Base-by-base conservation (phyloP, 352 stramenopile genomes). In the Globisporangium heterothallicum region DNA sequence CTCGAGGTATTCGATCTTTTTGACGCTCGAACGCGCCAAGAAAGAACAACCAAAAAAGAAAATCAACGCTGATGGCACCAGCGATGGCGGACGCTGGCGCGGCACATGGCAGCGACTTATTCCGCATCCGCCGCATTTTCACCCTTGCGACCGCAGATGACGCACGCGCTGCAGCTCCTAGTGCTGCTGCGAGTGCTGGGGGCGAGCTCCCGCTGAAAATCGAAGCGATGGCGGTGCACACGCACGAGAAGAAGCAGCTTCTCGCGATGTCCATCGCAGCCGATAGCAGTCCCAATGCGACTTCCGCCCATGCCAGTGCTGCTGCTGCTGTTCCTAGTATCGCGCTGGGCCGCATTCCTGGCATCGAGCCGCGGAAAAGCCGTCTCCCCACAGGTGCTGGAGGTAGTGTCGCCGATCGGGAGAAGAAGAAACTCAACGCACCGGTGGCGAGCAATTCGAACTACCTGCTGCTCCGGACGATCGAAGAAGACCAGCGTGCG, bases 81-180 rank as follows among this genome's bases (percentile, higher is more conserved):
- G 6, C 32, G 13, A 53, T 44, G 47, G 25, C 38, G 35, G 25
- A 38, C 26, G 56, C 19, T 18, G 40, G 40, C 40, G 40, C 53
- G 32, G 43, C 26, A 58, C 16, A 64, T 24, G 71, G 69, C n/a
- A 78, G 68, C 60, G 78, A 72, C 43, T 65, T 92, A 56, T 92
- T 92, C 67, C 66, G 75, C 63, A 88, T 92, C 62, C 78, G 61
- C 16, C 79, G 79, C 57, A 79, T 86, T 43, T 83, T 90, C 49
- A 55, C 59, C 19, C 53, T 75, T 14, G 50, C 46, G 35, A 44
- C 26, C 13, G 4, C 35, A 4, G 8, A 22, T 27, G 14, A 21
- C 8, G 36, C n/a, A n/a, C n/a, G 49, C 14, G 7, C 19, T 18
- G 47, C n/a, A 14, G 10, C 26, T 6, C n/a, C 21, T 14, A 10